These are phyloP conservation scores for Lathyrus oleraceus DNA, from an alignment of 306 rosid species.

Conservation along the genomic window DNA sequence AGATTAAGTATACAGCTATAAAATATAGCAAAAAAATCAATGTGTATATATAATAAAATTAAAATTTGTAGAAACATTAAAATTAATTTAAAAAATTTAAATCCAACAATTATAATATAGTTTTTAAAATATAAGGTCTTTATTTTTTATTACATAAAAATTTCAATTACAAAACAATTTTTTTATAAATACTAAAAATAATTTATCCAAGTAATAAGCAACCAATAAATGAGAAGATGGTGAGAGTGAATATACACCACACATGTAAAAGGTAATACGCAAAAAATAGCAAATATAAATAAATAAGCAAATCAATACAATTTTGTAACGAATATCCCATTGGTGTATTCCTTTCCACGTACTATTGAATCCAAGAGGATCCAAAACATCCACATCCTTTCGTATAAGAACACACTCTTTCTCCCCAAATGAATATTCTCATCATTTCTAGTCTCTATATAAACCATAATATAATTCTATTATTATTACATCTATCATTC, in stretches of 20 bases:
- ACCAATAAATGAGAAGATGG: not conserved
- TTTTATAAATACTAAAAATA: not conserved
- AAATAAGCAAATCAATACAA: constrained; percentile 6
- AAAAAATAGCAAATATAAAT: too few species aligned
- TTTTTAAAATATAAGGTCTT: too few species aligned
- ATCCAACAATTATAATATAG: too few species aligned
- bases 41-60: too few species aligned
- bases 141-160: too few species aligned
- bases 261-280: not conserved
- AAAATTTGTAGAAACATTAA: too few species aligned
- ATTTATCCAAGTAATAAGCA: not conserved
- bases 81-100: too few species aligned
- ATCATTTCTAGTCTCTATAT: constrained; percentile 33
- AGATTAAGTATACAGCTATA: too few species aligned
- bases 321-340: constrained; percentile 34
- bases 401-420: not conserved
- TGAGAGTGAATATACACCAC: constrained; percentile 15
- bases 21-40: too few species aligned
- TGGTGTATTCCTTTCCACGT: constrained; percentile 30
- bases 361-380: constrained; percentile 25
- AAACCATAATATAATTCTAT: constrained; percentile 4
- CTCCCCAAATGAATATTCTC: not conserved
- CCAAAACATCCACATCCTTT: constrained; percentile 11
- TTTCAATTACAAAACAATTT: too few species aligned
- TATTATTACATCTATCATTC: not conserved